Evolutionary conservation across 1,139 yeast species (phyloP), one percentile per base, ranked within the genome.

Genomic region (Sugiyamaella novakii): DNA sequence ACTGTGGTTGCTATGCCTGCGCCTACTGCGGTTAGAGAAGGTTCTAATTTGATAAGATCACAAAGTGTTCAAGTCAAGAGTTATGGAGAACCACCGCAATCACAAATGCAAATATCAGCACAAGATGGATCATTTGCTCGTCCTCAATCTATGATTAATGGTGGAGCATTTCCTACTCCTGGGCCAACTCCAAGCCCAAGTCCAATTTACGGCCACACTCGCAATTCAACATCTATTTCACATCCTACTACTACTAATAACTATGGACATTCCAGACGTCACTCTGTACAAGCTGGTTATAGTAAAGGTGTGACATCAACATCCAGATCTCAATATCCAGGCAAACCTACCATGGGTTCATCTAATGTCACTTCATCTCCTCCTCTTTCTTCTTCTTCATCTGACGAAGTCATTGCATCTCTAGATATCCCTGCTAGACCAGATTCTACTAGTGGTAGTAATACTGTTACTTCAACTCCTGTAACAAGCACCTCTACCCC

Each of bases 231-330:
- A n/a, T 6, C 31, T 8, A 6, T 27, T 10, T 11, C 42, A 12
- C 22, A 24, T 10, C 10, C 29, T 25, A 21, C 42, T 11, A 41
- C 50, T n/a, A 42, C 36, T 17, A 14, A 51, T 31, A 25, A 14
- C n/a, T 36, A 30, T 27, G 27, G 30, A 15, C 62, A 62, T 46
- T 47, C 58, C 14, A 57, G 64, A 29, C 43, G 65, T 18, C 65
- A 61, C 46, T 62, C 66, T 4, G 61, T 62, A 7, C 65, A 61
- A 52, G 56, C 53, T 12, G 57, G 59, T 12, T 59, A 59, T 49
- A 43, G 54, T 3, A 59, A 59, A 41, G 62, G 62, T 3, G 56
- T 60, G 19, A 44, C 51, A 14, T 24, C 54, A 17, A 27, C 31
- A 8, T 24, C 49, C 10, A 29, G 45, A 29, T 45, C 54, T 5